These are phyloP conservation scores for Puya raimondii DNA, from an alignment of 176 grass and related monocot species.

Conservation along the genomic window DNA sequence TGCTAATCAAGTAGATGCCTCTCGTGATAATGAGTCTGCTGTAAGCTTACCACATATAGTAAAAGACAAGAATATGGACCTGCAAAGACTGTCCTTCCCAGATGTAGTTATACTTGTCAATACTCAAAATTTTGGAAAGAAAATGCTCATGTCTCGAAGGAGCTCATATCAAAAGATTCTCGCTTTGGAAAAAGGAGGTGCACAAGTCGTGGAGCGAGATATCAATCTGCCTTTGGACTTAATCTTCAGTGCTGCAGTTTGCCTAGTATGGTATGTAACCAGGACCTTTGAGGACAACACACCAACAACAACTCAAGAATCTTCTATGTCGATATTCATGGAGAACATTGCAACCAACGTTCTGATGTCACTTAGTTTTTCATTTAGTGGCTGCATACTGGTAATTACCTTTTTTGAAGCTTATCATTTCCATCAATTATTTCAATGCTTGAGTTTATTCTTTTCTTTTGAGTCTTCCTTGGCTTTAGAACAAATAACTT, in stretches of 20 bases:
- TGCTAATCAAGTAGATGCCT: constrained; percentile 34
- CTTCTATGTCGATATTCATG: constrained; percentile 40
- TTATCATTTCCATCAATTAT: not conserved
- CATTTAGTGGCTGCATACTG: constrained; percentile 85
- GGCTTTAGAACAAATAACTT: not conserved
- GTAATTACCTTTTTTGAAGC: constrained; percentile 30
- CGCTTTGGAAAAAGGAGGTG: constrained; percentile 72
- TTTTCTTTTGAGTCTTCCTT: not conserved
- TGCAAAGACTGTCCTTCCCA: constrained; percentile 25
- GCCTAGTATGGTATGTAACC: constrained; percentile 73
- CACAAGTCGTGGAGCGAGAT: constrained; percentile 82
- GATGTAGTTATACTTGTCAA: constrained; percentile 66
- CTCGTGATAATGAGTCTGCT: constrained; percentile 28
- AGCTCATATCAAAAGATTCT: constrained; percentile 91
- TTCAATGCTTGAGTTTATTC: not conserved
- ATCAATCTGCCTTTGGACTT: constrained; percentile 72
- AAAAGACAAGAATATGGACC: constrained; percentile 26
- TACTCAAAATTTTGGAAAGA: constrained; percentile 63
- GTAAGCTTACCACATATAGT: constrained; percentile 22
- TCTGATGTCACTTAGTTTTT: constrained; percentile 92
- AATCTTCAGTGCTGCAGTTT: constrained; percentile 57
- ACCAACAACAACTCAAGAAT: constrained; percentile 17
- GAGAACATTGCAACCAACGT: constrained; percentile 74
- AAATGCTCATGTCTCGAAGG: constrained; percentile 70
- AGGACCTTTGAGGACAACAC: constrained; percentile 27